Evolutionary conservation across 1,284 basidiomycete species (phyloP).

Genomic region (Coniophora puteana): DNA sequence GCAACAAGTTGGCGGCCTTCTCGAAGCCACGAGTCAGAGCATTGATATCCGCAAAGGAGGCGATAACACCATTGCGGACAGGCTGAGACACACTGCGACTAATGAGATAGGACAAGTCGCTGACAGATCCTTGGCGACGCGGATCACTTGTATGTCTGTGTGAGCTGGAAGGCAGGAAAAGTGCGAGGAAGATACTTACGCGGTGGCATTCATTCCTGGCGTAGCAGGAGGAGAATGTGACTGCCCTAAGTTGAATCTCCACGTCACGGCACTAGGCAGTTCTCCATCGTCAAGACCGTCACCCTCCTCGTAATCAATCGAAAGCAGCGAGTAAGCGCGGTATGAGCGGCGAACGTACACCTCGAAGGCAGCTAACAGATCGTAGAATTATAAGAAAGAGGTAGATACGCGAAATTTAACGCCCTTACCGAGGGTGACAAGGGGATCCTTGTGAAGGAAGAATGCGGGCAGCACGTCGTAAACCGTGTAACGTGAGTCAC

Average conservation of each 20-base stretch:
- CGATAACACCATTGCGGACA: conserved; percentile 83
- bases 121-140: conserved; percentile 82
- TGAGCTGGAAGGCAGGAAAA: conserved; percentile 9
- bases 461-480: conserved; percentile 97
- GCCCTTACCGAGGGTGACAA: conserved; percentile 76
- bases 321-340: conserved; percentile 89
- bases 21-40: conserved; percentile 74
- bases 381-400: conserved; percentile 9
- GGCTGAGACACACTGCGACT: conserved; percentile 81
- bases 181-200: conserved; percentile 39
- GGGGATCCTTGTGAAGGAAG: conserved; percentile 85
- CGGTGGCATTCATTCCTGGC: conserved; percentile 65
- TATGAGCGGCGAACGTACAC: conserved; percentile 97
- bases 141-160: conserved; percentile 30
- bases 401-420: neutral
- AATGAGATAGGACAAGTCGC: conserved; percentile 91
- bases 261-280: conserved; percentile 77
- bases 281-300: conserved; percentile 78
- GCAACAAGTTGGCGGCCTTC: conserved; percentile 65
- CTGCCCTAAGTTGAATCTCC: conserved; percentile 92
- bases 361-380: conserved; percentile 79
- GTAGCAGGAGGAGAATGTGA: conserved; percentile 83
- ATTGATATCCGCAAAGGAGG: conserved; percentile 79
- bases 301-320: conserved; percentile 92
- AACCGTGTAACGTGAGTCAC: conserved; percentile 95